Percentiles rank a stretch among this genome's conserved stretches.
phyloP scores from a whole-genome alignment of 2,329 filamentous ascomycete genomes.

The Pestalotiopsis sp. region DNA sequence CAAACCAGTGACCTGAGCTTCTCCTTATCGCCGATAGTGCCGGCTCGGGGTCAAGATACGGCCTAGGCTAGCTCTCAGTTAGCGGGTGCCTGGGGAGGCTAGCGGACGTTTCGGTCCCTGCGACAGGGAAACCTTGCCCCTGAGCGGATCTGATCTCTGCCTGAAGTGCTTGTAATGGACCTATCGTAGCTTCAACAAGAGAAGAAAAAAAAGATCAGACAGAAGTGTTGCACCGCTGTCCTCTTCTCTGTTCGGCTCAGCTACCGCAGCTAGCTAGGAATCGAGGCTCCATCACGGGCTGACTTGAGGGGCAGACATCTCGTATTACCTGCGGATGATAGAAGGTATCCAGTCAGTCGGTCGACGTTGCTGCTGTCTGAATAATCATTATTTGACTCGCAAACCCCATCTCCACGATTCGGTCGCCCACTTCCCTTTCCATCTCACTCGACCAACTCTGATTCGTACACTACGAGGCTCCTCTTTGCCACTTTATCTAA shows the following conservation, averaged over 20 bases:
- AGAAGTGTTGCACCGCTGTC: conserved; percentile 10
- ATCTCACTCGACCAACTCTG: background rate
- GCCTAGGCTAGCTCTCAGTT: background rate
- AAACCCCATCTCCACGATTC: background rate
- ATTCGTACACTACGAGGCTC: conserved; percentile 7
- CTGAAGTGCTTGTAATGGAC: background rate
- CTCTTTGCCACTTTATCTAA: conserved; percentile 6
- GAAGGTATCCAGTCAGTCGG: background rate
- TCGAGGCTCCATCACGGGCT: background rate
- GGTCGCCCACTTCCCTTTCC: background rate
- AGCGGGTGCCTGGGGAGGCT: background rate
- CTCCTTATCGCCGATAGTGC: background rate
- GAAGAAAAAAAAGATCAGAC: background rate
- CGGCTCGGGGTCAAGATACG: background rate
- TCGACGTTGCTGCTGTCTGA: background rate
- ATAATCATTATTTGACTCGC: background rate
- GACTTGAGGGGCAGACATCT: background rate
- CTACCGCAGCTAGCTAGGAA: background rate
- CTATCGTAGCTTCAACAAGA: background rate
- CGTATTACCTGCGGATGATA: background rate
- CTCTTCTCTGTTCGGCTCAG: conserved; percentile 4
- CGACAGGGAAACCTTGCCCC: background rate
- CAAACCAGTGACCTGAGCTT: background rate
- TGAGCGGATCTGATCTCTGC: conserved; percentile 9
- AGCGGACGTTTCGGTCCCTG: background rate